These are phyloP conservation scores for Pseudovirgaria hyperparasitica DNA, from an alignment of 2,329 filamentous ascomycete genomes.

Conservation along the genomic window DNA sequence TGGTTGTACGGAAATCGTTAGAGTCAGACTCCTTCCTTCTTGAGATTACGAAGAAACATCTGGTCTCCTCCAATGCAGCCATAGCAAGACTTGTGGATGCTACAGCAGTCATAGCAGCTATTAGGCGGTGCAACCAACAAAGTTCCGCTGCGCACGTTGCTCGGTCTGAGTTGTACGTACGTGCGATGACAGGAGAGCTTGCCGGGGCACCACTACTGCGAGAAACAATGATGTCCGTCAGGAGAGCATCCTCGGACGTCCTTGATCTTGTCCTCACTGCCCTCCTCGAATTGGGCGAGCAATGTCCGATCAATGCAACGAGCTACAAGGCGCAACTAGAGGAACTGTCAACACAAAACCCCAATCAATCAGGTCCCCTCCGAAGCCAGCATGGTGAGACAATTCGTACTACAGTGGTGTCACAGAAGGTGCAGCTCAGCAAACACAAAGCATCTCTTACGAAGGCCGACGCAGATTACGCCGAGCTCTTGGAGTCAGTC, in stretches of 20 bases:
- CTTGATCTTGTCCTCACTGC: constrained; percentile 31
- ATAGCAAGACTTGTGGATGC: constrained; percentile 27
- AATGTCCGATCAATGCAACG: constrained; percentile 12
- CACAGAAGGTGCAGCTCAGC: constrained; percentile 69
- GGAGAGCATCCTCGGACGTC: constrained; percentile 45
- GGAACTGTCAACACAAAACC: constrained; percentile 13
- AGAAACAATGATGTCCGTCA: constrained; percentile 44
- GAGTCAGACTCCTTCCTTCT: constrained; percentile 46
- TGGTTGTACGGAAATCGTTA: constrained; percentile 41
- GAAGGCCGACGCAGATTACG: constrained; percentile 58
- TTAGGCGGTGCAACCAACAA: constrained; percentile 27
- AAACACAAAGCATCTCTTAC: constrained; percentile 60
- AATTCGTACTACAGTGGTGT: constrained; percentile 64
- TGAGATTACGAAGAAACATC: constrained; percentile 24
- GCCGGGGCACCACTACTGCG: constrained; percentile 37
- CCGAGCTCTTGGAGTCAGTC: constrained; percentile 47
- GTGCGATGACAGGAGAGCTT: constrained; percentile 46
- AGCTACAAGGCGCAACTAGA: constrained; percentile 22
- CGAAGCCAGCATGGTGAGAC: constrained; percentile 64
- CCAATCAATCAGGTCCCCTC: constrained; percentile 30
- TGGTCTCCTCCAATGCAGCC: constrained; percentile 25
- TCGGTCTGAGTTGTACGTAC: constrained; percentile 44
- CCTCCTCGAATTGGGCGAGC: constrained; percentile 12
- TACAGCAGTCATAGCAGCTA: constrained; percentile 17
- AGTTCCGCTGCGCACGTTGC: constrained; percentile 20